Evolutionary conservation across 2,329 filamentous ascomycete genomes (phyloP).

Genomic region (Delphinella strobiligena): DNA sequence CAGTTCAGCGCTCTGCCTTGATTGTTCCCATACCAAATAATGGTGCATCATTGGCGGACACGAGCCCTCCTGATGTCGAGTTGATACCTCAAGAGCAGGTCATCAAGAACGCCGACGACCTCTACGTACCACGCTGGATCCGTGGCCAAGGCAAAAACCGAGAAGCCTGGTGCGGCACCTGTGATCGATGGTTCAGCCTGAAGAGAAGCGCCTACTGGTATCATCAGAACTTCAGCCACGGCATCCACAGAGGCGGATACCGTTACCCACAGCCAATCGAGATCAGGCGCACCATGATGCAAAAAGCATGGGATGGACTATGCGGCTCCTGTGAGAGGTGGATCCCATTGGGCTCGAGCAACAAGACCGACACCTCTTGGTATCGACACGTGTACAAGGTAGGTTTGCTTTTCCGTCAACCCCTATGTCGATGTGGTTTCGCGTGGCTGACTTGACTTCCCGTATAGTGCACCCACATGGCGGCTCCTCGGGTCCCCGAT

Average conservation of each 20-base stretch:
- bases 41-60: conserved; percentile 1
- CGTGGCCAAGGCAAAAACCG: conserved; percentile 4
- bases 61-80: conserved; percentile 1
- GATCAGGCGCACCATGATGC: not conserved
- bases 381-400: conserved; percentile 8
- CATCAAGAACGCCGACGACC: conserved; percentile 2
- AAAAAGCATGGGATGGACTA: conserved; percentile 4
- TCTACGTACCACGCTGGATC: conserved; percentile 6
- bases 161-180: conserved; percentile 6
- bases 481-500: too few species aligned
- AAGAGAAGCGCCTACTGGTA: conserved; percentile 8
- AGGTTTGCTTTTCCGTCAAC: too few species aligned
- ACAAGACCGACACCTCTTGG: conserved; percentile 5
- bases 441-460: too few species aligned
- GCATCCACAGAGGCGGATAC: conserved; percentile 6
- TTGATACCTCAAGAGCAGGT: conserved; percentile 4
- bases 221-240: conserved; percentile 8
- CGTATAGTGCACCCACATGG: too few species aligned
- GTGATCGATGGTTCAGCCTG: conserved; percentile 7
- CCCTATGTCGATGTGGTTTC: too few species aligned
- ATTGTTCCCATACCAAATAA: too few species aligned
- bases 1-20: too few species aligned
- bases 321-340: conserved; percentile 4
- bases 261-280: conserved; percentile 3
- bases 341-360: conserved; percentile 3